Percentiles rank a stretch among this genome's conserved stretches.
These are phyloP conservation scores for Aplosporella prunicola DNA, from an alignment of 2,329 filamentous ascomycete genomes.

Conservation along the genomic window DNA sequence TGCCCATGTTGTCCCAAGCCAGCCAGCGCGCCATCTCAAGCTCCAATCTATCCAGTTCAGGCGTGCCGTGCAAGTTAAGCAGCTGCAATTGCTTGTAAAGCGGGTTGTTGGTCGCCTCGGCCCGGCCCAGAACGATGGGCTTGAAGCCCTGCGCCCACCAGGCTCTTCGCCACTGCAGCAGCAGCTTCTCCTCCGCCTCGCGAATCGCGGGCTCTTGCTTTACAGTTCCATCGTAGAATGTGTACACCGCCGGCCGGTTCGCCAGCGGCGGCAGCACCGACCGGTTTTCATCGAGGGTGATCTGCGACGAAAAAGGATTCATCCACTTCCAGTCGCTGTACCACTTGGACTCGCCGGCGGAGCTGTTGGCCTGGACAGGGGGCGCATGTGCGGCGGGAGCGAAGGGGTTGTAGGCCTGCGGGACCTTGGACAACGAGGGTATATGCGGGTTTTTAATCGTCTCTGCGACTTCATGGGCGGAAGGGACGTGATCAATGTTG, in stretches of 20 bases:
- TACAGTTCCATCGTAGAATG: slow-evolving; percentile 69
- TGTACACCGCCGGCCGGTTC: slow-evolving; percentile 69
- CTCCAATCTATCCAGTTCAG: slow-evolving; percentile 35
- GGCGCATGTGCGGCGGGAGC: slow-evolving; percentile 59
- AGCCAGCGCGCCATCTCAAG: slow-evolving; percentile 74
- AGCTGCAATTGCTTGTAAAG: slow-evolving; percentile 61
- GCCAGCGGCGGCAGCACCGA: slow-evolving; percentile 70
- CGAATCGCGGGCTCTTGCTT: slow-evolving; percentile 54
- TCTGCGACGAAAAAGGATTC: slow-evolving; percentile 74
- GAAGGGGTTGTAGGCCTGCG: slow-evolving; percentile 52
- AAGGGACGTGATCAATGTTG: slow-evolving; percentile 27
- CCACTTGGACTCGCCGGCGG: slow-evolving; percentile 71
- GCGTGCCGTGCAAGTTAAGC: slow-evolving; percentile 22
- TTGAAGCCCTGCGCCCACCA: slow-evolving; percentile 95
- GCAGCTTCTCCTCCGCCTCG: slow-evolving; percentile 66
- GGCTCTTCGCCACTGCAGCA: slow-evolving; percentile 80
- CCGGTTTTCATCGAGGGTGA: slow-evolving; percentile 71
- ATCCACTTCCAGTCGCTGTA: slow-evolving; percentile 85
- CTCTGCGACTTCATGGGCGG: slow-evolving; percentile 25
- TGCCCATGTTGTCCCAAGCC: slow-evolving; percentile 86
- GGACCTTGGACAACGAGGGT: slow-evolving; percentile 23
- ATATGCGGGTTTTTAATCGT: slow-evolving; percentile 29
- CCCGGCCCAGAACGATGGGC: slow-evolving; percentile 68
- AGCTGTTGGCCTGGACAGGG: slow-evolving; percentile 66
- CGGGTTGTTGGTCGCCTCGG: slow-evolving; percentile 76